Evolutionary conservation across 1,284 basidiomycete species (phyloP), one percentile per base, ranked within the genome.

Genomic region (Bjerkandera adusta): DNA sequence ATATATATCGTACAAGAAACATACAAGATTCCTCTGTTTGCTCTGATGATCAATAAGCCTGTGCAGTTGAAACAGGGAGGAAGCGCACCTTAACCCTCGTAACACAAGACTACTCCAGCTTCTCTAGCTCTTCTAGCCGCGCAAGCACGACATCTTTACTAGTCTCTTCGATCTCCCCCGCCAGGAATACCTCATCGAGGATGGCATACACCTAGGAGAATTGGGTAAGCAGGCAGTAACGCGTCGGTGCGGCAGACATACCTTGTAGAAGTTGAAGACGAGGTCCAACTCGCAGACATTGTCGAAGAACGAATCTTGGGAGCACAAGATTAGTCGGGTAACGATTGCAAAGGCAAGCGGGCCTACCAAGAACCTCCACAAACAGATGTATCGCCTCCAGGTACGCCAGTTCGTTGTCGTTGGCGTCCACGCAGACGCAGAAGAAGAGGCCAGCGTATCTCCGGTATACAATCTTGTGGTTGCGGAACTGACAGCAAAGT

Each of bases 181-280:
- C 96, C n/a, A 99, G 75, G 71, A 99, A 98, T 37, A 98, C 92
- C 63, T 99, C 96, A 65, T 99, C 97, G 47, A 99, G 75, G 47
- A 99, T 97, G 1, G 97, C 92, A 59, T 97, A 97, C 6, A 96
- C 93, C 89, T 94, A 50, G 21, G 38, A 16, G 11, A n/a, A n/a
- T n/a, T n/a, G n/a, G 35, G 34, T 36, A 45, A 38, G 18, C 21
- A 24, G 34, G 36, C 35, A 4, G n/a, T 27, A 24, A 32, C n/a
- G n/a, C n/a, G n/a, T n/a, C n/a, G n/a, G n/a, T n/a, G n/a, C n/a
- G n/a, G n/a, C n/a, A n/a, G 22, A 29, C 66, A 24, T 24, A 87
- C 93, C 76, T 98, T 97, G 73, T 98, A 98, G 67, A 99, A 99
- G 62, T 97, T 97, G 75, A 98, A 99, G 2, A 99, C 96, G 2